These are phyloP conservation scores for Aspergillus sp. DNA, from an alignment of 2,329 filamentous ascomycete species.

Conservation along the genomic window DNA sequence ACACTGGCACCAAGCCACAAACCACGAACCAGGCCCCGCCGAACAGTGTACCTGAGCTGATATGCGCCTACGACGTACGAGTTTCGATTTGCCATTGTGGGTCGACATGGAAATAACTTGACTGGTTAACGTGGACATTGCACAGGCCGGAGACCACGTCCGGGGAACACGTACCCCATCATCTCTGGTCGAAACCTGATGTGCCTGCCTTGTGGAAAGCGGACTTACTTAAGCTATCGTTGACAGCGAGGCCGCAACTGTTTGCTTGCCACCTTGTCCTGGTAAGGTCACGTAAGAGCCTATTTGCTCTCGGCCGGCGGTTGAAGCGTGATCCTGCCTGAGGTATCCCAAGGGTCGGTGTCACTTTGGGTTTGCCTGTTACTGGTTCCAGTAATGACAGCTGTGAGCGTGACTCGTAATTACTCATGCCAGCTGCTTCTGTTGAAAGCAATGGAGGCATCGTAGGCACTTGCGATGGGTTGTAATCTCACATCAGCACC, in stretches of 20 bases:
- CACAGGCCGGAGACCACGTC: neutral
- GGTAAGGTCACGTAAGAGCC: neutral
- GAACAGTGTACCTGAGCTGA: neutral
- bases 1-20: neutral
- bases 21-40: neutral
- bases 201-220: neutral
- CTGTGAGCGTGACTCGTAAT: neutral
- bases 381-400: neutral
- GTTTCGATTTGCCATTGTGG: neutral
- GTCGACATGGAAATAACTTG: neutral
- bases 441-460: neutral
- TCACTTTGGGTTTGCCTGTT: neutral
- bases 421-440: neutral
- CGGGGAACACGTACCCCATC: neutral
- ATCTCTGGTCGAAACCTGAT: neutral
- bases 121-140: neutral
- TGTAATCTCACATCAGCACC: neutral
- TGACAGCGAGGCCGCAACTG: neutral
- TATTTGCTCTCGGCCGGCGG: neutral
- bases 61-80: neutral
- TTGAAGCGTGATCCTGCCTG: neutral
- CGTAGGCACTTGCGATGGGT: neutral
- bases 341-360: neutral
- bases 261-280: neutral
- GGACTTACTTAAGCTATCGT: neutral